Evolutionary conservation across 495 filamentous ascomycete species (phyloP).

Genomic region (Penicillium bovifimosum): DNA sequence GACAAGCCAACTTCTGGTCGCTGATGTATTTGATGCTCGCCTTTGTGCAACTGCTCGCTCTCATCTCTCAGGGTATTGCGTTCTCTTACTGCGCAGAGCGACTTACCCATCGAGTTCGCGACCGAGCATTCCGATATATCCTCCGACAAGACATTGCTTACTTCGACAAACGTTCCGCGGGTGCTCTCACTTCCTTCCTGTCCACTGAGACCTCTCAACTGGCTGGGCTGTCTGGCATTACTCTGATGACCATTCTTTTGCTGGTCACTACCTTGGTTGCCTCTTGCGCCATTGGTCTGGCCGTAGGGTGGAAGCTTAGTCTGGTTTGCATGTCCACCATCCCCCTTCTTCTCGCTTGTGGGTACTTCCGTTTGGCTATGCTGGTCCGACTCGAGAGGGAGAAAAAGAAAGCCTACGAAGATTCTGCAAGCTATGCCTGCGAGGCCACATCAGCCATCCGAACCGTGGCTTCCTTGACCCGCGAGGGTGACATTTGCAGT

Average conservation of each 20-base stretch:
- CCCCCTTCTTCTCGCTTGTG: conserved; percentile 70
- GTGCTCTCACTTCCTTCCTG: conserved; percentile 77
- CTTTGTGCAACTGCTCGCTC: conserved; percentile 65
- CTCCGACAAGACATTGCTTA: conserved; percentile 89
- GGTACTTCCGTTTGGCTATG: conserved; percentile 83
- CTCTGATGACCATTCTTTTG: conserved; percentile 73
- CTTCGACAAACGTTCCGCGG: conserved; percentile 84
- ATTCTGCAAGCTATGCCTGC: conserved; percentile 77
- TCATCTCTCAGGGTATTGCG: conserved; percentile 60
- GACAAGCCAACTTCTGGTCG: conserved; percentile 80
- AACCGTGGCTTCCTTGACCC: conserved; percentile 84
- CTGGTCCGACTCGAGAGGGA: conserved; percentile 67
- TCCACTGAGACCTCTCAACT: conserved; percentile 82
- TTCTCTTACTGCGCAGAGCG: conserved; percentile 83
- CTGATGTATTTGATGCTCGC: conserved; percentile 95
- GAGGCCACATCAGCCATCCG: conserved; percentile 91
- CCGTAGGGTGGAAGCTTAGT: conserved; percentile 85
- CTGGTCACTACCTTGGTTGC: conserved; percentile 68
- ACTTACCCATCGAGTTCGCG: conserved; percentile 73
- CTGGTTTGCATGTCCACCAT: conserved; percentile 76
- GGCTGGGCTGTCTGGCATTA: conserved; percentile 73
- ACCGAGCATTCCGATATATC: conserved; percentile 76
- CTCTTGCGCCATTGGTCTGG: conserved; percentile 57
- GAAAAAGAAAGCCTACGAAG: conserved; percentile 65
- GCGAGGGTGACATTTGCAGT: conserved; percentile 75